A percentile compares a stretch with the other conserved stretches of the same genome.
Evolutionary conservation across 192 early-diverging fungal species (phyloP).

Genomic region (Entomortierella parvispora): DNA sequence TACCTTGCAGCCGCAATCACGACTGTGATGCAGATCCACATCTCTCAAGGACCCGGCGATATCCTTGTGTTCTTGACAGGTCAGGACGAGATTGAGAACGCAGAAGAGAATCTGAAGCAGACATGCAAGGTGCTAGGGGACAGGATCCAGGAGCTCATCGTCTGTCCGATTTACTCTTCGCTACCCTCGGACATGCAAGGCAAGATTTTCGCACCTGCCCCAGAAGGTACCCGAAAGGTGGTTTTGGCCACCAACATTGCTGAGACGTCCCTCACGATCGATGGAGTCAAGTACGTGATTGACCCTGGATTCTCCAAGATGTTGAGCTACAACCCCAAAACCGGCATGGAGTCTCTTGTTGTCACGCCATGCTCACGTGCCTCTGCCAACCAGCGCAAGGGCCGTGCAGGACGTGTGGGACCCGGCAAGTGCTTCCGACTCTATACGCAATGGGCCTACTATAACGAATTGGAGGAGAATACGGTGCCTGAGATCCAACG

Average conservation of each 20-base stretch:
- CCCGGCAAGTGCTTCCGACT: conserved; percentile 98
- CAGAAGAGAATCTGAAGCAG: conserved; percentile 81
- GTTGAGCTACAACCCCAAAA: conserved; percentile 92
- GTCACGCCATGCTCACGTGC: conserved; percentile 96
- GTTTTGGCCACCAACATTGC: conserved; percentile 99
- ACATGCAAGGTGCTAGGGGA: conserved; percentile 85
- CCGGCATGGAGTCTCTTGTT: conserved; percentile 96
- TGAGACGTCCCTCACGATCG: conserved; percentile 97
- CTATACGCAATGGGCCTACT: conserved; percentile 92
- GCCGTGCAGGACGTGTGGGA: conserved; percentile 94
- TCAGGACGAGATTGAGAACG: conserved; percentile 98
- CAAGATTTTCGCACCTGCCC: conserved; percentile 97
- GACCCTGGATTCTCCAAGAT: conserved; percentile 99
- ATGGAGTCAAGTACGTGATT: conserved; percentile 97
- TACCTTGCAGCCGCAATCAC: conserved; percentile 94
- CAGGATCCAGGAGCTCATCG: conserved; percentile 88
- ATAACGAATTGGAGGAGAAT: conserved; percentile 95
- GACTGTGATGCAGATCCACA: conserved; percentile 94
- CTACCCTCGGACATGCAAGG: conserved; percentile 96
- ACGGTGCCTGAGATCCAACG: conserved; percentile 97
- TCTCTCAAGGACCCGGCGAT: conserved; percentile 89
- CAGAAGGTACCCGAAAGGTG: conserved; percentile 91
- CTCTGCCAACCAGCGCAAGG: conserved; percentile 92
- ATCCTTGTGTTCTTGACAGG: conserved; percentile 96
- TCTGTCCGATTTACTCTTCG: conserved; percentile 97